A percentile compares a stretch with the other conserved stretches of the same genome.
These are phyloP conservation scores for Wolfiporia cocos DNA, from an alignment of 1,284 basidiomycete species.

Conservation along the genomic window DNA sequence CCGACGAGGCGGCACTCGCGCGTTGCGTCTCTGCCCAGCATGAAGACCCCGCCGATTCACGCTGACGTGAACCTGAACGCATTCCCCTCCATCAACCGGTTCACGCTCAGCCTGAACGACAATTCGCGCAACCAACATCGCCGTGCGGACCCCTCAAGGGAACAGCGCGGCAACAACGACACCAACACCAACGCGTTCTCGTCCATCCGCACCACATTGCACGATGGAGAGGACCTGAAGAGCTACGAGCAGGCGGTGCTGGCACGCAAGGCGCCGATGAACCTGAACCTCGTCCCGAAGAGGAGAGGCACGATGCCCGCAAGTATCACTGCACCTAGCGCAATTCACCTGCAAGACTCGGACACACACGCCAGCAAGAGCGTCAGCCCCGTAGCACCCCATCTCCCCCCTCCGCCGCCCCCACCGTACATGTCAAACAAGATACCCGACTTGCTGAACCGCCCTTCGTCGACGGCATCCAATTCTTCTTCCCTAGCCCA, in stretches of 20 bases:
- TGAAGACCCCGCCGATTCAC: constrained; percentile 46
- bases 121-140: not conserved
- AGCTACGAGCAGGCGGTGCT: constrained; percentile 72
- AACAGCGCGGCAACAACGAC: constrained; percentile 3
- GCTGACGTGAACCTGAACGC: constrained; percentile 10
- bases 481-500: constrained; percentile 29
- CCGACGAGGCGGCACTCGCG: constrained; percentile 38
- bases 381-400: constrained; percentile 18
- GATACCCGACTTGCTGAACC: constrained; percentile 19
- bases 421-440: constrained; percentile 12
- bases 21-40: constrained; percentile 59
- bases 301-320: constrained; percentile 24
- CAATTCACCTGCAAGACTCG: not conserved
- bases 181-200: constrained; percentile 17
- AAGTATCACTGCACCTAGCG: constrained; percentile 7
- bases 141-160: not conserved
- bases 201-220: constrained; percentile 31
- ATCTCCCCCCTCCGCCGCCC: constrained; percentile 15
- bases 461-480: constrained; percentile 26
- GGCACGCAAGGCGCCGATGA: constrained; percentile 56
- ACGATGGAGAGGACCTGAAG: constrained; percentile 52
- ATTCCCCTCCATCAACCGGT: constrained; percentile 6
- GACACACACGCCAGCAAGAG: constrained; percentile 17
- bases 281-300: constrained; percentile 37
- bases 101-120: not conserved